Evolutionary conservation across 768 basidiomycete species (phyloP).

Genomic region (Tylopilus intermedius): DNA sequence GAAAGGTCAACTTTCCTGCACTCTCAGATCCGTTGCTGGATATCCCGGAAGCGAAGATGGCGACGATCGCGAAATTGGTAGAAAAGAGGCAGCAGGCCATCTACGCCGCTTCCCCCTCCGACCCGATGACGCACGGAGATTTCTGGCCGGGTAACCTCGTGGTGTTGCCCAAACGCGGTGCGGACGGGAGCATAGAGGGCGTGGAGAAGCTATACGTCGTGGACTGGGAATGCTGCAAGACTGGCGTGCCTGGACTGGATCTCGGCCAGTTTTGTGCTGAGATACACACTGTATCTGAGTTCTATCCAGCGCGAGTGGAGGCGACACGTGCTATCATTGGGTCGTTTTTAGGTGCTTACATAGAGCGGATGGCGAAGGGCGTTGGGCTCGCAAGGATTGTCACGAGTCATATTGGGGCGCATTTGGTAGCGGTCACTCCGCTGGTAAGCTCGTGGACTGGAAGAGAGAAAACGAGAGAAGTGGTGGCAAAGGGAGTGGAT

Average conservation of each 20-base stretch:
- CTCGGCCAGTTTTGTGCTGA: conserved; percentile 65
- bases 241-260: conserved; percentile 54
- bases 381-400: conserved; percentile 33
- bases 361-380: conserved; percentile 21
- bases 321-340: conserved; percentile 35
- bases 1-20: conserved; percentile 28
- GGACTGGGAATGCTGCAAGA: conserved; percentile 64
- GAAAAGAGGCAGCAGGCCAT: conserved; percentile 31
- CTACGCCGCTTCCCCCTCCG: conserved; percentile 21
- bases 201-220: conserved; percentile 45
- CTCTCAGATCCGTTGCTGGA: conserved; percentile 41
- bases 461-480: conserved; percentile 42
- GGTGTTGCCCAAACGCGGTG: conserved; percentile 33
- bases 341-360: conserved; percentile 47
- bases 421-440: conserved; percentile 49
- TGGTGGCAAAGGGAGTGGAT: conserved; percentile 47
- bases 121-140: conserved; percentile 46
- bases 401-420: conserved; percentile 49
- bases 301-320: conserved; percentile 38
- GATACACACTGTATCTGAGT: conserved; percentile 45
- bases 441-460: conserved; percentile 44
- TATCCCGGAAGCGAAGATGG: conserved; percentile 35
- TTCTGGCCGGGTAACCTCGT: conserved; percentile 72
- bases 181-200: conserved; percentile 19
- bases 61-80: conserved; percentile 31